Evolutionary conservation across 306 rosid genomes (phyloP).

Genomic region (Gillenia trifoliata): DNA sequence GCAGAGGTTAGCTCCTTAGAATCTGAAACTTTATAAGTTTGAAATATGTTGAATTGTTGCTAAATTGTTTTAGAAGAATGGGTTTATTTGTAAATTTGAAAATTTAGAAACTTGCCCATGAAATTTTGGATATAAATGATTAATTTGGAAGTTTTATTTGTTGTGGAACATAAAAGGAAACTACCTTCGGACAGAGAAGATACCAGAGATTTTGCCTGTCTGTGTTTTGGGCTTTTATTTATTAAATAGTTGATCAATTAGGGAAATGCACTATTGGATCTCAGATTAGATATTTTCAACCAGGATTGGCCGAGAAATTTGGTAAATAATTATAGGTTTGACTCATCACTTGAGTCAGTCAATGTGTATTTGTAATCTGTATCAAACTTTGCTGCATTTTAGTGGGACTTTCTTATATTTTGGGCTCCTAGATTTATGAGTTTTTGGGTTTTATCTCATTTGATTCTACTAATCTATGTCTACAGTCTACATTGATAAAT

Average conservation of each 20-base stretch:
- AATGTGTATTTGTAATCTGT: not conserved
- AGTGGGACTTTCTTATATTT: not conserved
- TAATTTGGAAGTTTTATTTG: not conserved
- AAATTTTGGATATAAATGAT: not conserved
- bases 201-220: not conserved
- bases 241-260: not conserved
- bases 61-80: conserved; percentile 7
- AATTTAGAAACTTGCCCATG: not conserved
- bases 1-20: not conserved
- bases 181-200: not conserved
- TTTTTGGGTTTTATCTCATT: not conserved
- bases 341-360: not conserved
- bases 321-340: not conserved
- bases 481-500: not conserved
- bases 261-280: not conserved
- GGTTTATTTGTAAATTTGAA: not conserved
- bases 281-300: not conserved
- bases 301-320: not conserved
- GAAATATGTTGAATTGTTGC: conserved; percentile 3
- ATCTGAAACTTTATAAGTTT: not conserved
- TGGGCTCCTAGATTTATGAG: not conserved
- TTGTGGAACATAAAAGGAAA: not conserved
- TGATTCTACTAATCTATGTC: not conserved
- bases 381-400: not conserved
- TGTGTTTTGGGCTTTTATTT: not conserved